Base-by-base conservation (phyloP, 2,329 filamentous ascomycete species). In the Calonectria pseudoreteaudii region DNA sequence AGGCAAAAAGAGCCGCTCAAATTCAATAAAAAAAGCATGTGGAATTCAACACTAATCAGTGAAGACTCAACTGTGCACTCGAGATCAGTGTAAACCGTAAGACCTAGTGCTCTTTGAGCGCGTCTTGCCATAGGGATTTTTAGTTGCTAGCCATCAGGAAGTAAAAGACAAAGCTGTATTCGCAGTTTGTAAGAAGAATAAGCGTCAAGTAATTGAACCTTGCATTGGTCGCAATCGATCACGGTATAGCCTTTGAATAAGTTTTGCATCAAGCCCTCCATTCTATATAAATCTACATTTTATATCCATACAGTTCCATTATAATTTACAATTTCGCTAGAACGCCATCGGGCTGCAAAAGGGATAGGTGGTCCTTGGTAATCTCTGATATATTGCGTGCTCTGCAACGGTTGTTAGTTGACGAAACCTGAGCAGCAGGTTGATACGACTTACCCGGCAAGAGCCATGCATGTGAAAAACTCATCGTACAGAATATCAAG, bases 401-500 rank as follows among this genome's bases (percentile, higher is more conserved):
- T 36, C 69, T 71, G 34, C 6, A 16, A 2, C 9, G 10, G 18
- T 30, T 2, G 16, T 71, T 60, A 50, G 41, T 52, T 52, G 11
- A 41, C 13, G 36, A 38, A 5, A 11, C 1, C 11, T 34, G 31
- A 36, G 34, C 1, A 10, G 34, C 16, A 9, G 2, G 5, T 10
- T 14, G 3, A 9, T 10, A 8, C 11, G 16, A 50, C 62, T 68
- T 73, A 74, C 73, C 66, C 70, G 23, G 70, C 60, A 10, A 74
- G 53, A 1, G 70, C 73, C 73, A 74, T 74, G 26, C 70, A 73
- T 6, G 70, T 73, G 38, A 67, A 53, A 34, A 74, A 74, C 41
- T 74, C 73, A 9, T 73, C 66, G n/a, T 70, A 70, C 18, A 74
- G n/a, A 13, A 74, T 60, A 9, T 73, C 71, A 16, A 74, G 62